Base-by-base conservation (phyloP, 2,329 filamentous ascomycete genomes). In the Monosporascus cannonballus region DNA sequence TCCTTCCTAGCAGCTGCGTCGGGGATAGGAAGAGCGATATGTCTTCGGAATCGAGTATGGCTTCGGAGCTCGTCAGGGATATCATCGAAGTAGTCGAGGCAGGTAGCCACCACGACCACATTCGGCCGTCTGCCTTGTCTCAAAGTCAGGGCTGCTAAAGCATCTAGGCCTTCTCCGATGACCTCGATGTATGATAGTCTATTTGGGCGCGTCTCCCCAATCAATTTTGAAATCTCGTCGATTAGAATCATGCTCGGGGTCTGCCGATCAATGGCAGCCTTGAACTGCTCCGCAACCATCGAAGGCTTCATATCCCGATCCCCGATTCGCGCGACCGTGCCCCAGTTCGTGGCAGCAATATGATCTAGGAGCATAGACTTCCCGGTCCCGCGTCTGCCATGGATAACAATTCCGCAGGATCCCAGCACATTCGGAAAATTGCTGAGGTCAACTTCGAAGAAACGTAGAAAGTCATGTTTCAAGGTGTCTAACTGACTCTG, bases 351-450 rank as follows among this genome's bases (percentile, higher is more conserved):
- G 6, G 75, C 77, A 8, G 84, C 80, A 20, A 96, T 76, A 34
- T 81, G 80, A 17, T 86, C 69, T 1, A 96, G 73, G 0, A 96
- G 74, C 57, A 87, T 78, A 0, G 84, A 87, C 72, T 96, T 96
- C 24, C 93, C 93, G 0, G 89, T 95, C 11, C 93, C 92, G 56
- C 83, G 82, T 18, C 89, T 85, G 15, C 93, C 93, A 66, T 95
- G 86, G 4, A 96, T 75, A 24, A 94, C 77, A 37, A 94, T 78
- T 0, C 83, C 84, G 50, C 80, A 77, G 1, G 79, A 72, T 59
- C 63, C 15, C 56, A 46, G 70, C 61, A 64, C 67, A 61, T 62
- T 66, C 59, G 68, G 30, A 63, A 59, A 57, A 71, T 62, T 52
- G 62, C 53, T 51, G 54, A 63, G 72, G 2, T 69, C 56, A 3